Conservation (phyloP, 2,329 filamentous ascomycete species). For the Calonectria pteridis region DNA sequence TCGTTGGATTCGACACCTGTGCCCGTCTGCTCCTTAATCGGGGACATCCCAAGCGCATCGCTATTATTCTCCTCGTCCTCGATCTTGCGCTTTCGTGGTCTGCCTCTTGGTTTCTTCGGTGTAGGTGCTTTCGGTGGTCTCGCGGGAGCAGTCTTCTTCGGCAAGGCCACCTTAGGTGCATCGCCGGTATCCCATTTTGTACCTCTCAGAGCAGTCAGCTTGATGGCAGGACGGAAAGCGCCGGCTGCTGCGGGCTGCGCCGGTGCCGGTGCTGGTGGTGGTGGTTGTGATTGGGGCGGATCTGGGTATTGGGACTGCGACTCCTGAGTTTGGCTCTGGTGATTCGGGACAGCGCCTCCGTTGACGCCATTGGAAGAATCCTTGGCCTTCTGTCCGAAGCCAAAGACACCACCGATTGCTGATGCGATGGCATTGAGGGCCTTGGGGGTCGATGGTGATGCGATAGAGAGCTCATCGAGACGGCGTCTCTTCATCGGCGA, state of each 20-base stretch:
- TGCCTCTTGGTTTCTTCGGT: constrained; percentile 40
- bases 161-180: constrained; percentile 28
- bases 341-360: background rate
- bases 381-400: constrained; percentile 35
- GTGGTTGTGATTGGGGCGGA: constrained; percentile 24
- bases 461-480: constrained; percentile 44
- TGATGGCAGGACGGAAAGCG: constrained; percentile 50
- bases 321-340: constrained; percentile 10
- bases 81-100: constrained; percentile 40
- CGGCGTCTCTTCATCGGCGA: constrained; percentile 48
- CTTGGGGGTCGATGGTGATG: constrained; percentile 46
- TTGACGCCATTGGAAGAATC: constrained; percentile 24
- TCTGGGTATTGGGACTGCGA: constrained; percentile 25
- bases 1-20: constrained; percentile 26
- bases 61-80: constrained; percentile 22
- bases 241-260: constrained; percentile 27
- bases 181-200: constrained; percentile 54
- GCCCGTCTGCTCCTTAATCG: constrained; percentile 24
- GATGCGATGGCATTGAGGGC: constrained; percentile 48
- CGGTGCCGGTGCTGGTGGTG: background rate
- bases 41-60: constrained; percentile 21
- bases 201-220: constrained; percentile 51
- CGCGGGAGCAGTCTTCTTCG: constrained; percentile 40
- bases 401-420: constrained; percentile 46
- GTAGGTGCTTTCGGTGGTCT: constrained; percentile 32